These are phyloP conservation scores for Buddleja alternifolia DNA, from an alignment of 257 asterid species.

Conservation along the genomic window DNA sequence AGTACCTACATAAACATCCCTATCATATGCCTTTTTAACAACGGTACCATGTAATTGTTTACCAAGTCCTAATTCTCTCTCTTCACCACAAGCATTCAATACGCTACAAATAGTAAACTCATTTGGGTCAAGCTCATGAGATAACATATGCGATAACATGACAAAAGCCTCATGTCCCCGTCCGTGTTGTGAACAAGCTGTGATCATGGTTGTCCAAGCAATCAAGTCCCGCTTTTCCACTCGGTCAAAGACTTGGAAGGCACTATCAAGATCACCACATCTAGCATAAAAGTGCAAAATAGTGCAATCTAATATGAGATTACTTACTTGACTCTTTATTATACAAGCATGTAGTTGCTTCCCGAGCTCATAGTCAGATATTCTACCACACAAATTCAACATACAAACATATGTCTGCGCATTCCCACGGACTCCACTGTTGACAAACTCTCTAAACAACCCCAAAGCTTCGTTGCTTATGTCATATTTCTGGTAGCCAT, in stretches of 20 bases:
- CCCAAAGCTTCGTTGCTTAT: constrained; percentile 48
- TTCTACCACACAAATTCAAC: constrained; percentile 58
- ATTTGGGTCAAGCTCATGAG: constrained; percentile 67
- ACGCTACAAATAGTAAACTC: constrained; percentile 79
- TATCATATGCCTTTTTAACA: constrained; percentile 57
- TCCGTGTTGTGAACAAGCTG: constrained; percentile 75
- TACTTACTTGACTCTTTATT: constrained; percentile 56
- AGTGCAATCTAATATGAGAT: constrained; percentile 65
- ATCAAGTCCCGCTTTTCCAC: constrained; percentile 65
- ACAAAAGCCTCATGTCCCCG: constrained; percentile 59
- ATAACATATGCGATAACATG: constrained; percentile 58
- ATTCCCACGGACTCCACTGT: constrained; percentile 55
- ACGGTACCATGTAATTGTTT: constrained; percentile 68
- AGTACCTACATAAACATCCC: constrained; percentile 72
- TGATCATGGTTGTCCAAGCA: constrained; percentile 87
- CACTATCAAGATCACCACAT: constrained; percentile 66
- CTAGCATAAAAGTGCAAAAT: constrained; percentile 67
- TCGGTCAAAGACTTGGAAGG: constrained; percentile 56
- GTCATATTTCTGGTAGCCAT: constrained; percentile 73
- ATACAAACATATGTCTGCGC: constrained; percentile 76
- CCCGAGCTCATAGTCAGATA: constrained; percentile 62
- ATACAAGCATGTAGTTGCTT: constrained; percentile 69
- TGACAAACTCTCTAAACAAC: constrained; percentile 55
- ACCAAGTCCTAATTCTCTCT: constrained; percentile 67
- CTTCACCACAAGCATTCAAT: constrained; percentile 79